Percentiles rank a stretch among this genome's conserved stretches.
Conservation (phyloP, 2,329 filamentous ascomycete genomes). For the Pyrenochaeta sp. region DNA sequence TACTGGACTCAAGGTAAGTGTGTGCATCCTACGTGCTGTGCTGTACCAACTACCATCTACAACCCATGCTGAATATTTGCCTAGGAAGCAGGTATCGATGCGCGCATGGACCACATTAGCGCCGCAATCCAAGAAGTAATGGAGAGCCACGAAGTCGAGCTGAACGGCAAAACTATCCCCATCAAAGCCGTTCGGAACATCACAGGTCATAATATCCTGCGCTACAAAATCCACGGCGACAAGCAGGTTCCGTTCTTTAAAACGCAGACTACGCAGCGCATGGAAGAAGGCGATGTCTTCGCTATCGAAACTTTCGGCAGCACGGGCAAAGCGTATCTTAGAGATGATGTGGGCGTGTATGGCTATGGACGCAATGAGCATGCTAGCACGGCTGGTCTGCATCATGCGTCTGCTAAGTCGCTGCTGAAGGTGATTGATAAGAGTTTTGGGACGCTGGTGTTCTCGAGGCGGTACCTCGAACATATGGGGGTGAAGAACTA, state of each 20-base stretch:
- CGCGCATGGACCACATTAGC: slow-evolving; percentile 83
- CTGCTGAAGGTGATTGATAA: slow-evolving; percentile 89
- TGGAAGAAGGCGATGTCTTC: slow-evolving; percentile 96
- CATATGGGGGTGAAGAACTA: slow-evolving; percentile 91
- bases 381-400: slow-evolving; percentile 71
- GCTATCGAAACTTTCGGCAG: slow-evolving; percentile 96
- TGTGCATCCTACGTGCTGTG: not conserved
- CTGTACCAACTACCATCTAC: not conserved
- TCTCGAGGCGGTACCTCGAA: slow-evolving; percentile 87
- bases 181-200: slow-evolving; percentile 86
- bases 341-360: slow-evolving; percentile 72
- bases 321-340: slow-evolving; percentile 84
- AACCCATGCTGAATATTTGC: slow-evolving; percentile 8
- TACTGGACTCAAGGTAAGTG: slow-evolving; percentile 73
- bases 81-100: slow-evolving; percentile 87
- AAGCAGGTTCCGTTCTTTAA: slow-evolving; percentile 96
- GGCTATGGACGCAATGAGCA: slow-evolving; percentile 76
- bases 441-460: slow-evolving; percentile 92
- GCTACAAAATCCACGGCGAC: slow-evolving; percentile 87
- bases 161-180: slow-evolving; percentile 77
- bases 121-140: slow-evolving; percentile 87
- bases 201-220: slow-evolving; percentile 90
- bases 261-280: slow-evolving; percentile 83
- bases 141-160: slow-evolving; percentile 88
- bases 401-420: slow-evolving; percentile 80